Evolutionary conservation across 78 protist species (phyloP).

Genomic region (Dictyostelium discoideum): dicty_2.7 NC_007090.3:4701501-4702000

Average conservation of each 20-base stretch:
- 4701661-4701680: not conserved
- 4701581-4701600: not conserved
- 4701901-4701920: not conserved
- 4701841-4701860: too few species aligned
- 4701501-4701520: not conserved
- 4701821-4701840: not conserved
- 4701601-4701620: not conserved
- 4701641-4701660: not conserved
- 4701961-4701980: too few species aligned
- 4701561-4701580: not conserved
- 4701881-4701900: too few species aligned
- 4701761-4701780: not conserved
- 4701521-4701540: not conserved
- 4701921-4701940: too few species aligned
- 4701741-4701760: not conserved
- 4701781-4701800: not conserved
- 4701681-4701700: constrained; percentile 6
- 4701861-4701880: too few species aligned
- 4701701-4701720: not conserved
- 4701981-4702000: not conserved
- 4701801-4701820: not conserved
- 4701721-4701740: not conserved
- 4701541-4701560: not conserved
- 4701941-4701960: too few species aligned
- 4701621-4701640: not conserved